phyloP scores from a whole-genome alignment of 768 basidiomycete genomes.

The Psilocybe subaeruginosa region DNA sequence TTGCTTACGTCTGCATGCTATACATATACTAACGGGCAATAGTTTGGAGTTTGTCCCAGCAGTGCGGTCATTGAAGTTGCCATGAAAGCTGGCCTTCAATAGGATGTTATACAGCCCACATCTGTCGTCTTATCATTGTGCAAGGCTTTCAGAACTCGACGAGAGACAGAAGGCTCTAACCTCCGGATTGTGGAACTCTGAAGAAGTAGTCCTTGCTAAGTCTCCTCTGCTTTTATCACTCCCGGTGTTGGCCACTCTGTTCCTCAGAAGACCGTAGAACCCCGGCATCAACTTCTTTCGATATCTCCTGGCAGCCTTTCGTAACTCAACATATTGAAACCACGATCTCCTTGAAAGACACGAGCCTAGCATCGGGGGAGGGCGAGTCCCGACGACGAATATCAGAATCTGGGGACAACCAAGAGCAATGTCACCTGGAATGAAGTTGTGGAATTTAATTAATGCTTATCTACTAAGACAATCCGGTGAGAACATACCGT shows the following conservation, averaged over 20 bases:
- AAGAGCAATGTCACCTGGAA: slow-evolving; percentile 82
- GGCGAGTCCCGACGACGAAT: slow-evolving; percentile 76
- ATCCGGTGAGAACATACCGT: too few species aligned
- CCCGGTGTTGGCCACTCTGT: slow-evolving; percentile 87
- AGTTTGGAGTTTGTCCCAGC: slow-evolving; percentile 86
- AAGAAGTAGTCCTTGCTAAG: slow-evolving; percentile 72
- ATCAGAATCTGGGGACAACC: slow-evolving; percentile 86
- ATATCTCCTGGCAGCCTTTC: slow-evolving; percentile 68
- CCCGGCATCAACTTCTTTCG: slow-evolving; percentile 86
- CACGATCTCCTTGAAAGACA: slow-evolving; percentile 70
- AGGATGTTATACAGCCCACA: slow-evolving; percentile 82
- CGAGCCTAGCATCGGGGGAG: slow-evolving; percentile 78
- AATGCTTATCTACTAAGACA: not conserved
- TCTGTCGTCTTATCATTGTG: slow-evolving; percentile 83
- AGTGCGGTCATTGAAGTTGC: slow-evolving; percentile 46
- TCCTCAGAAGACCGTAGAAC: slow-evolving; percentile 77
- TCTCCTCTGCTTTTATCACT: slow-evolving; percentile 89
- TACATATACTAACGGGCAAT: slow-evolving; percentile 54
- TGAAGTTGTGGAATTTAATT: slow-evolving; percentile 54
- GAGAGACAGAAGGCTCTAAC: slow-evolving; percentile 50
- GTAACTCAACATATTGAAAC: slow-evolving; percentile 68
- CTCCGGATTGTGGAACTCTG: slow-evolving; percentile 60
- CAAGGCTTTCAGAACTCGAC: slow-evolving; percentile 83
- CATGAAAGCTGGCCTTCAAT: slow-evolving; percentile 84
- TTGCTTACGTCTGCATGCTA: too few species aligned